These are phyloP conservation scores for Iberis pinnata DNA, from an alignment of 345 rosid genomes.

Conservation along the genomic window DNA sequence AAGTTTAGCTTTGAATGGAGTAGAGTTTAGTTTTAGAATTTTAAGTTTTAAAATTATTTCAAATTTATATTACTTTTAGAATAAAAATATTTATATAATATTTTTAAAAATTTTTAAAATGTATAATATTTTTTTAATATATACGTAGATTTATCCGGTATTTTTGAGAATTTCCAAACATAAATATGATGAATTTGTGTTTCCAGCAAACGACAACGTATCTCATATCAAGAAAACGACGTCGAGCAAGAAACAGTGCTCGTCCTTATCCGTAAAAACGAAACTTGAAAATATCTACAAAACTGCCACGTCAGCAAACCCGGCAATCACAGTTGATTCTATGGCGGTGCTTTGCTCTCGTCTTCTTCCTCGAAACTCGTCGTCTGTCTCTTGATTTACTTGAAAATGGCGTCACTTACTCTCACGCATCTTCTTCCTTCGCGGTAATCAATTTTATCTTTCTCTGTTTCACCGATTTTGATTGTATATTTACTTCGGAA, in stretches of 20 bases:
- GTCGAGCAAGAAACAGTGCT: not conserved
- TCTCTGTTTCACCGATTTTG: not conserved
- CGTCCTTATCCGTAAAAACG: constrained; percentile 15
- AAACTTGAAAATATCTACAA: not conserved
- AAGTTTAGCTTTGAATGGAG: too few relatives aligned
- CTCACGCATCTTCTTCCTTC: constrained; percentile 1
- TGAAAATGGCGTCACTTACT: constrained; percentile 19
- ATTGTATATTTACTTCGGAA: not conserved
- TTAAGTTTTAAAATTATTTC: too few relatives aligned
- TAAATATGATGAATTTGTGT: too few relatives aligned
- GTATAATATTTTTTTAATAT: too few relatives aligned
- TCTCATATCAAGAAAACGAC: too few relatives aligned
- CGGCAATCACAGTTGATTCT: constrained; percentile 5
- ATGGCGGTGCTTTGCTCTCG: constrained; percentile 13
- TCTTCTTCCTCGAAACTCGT: not conserved
- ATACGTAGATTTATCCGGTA: too few relatives aligned
- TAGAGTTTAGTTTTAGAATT: too few relatives aligned
- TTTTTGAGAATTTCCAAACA: too few relatives aligned
- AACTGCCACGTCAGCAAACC: constrained; percentile 19
- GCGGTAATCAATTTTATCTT: not conserved
- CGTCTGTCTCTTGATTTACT: constrained; percentile 3
- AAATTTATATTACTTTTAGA: too few relatives aligned
- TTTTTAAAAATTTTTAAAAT: too few relatives aligned
- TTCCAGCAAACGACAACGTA: constrained; percentile 9
- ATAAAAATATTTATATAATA: too few relatives aligned